Percentiles rank a stretch among this genome's conserved stretches.
These are phyloP conservation scores for Echites panduratus DNA, from an alignment of 257 asterid genomes.

Conservation along the genomic window DNA sequence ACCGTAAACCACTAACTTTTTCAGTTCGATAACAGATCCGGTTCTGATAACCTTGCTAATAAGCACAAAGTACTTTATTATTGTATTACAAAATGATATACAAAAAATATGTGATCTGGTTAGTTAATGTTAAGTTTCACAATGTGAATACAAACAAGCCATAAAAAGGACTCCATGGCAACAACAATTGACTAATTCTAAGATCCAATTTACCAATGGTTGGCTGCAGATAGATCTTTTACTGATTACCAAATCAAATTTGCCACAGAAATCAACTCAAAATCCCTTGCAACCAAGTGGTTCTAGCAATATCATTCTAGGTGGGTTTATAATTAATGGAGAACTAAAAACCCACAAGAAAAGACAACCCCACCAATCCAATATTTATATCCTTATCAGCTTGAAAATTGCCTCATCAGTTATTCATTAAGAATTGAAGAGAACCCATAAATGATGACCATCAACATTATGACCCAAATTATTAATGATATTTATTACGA, in stretches of 20 bases:
- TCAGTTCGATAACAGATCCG: no score
- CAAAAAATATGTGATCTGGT: no score
- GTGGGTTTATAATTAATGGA: conserved; percentile 14
- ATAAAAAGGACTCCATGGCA: neutral
- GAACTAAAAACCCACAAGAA: conserved; percentile 19
- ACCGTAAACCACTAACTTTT: no score
- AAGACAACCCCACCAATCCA: conserved; percentile 15
- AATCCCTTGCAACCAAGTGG: conserved; percentile 16
- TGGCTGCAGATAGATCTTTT: conserved; percentile 12
- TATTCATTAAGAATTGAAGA: neutral
- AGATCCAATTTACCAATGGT: neutral
- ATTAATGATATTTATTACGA: conserved; percentile 9
- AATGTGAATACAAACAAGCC: neutral
- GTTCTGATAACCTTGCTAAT: no score
- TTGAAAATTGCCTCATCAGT: neutral
- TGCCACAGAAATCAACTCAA: conserved; percentile 15
- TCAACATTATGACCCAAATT: neutral
- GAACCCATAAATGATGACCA: neutral
- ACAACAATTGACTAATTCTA: neutral
- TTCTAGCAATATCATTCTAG: conserved; percentile 27
- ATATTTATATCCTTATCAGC: neutral
- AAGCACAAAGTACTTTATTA: no score
- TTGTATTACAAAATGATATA: no score
- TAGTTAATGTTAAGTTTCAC: neutral
- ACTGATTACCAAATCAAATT: conserved; percentile 18